Base-by-base conservation (phyloP, 495 filamentous ascomycete genomes). In the Tetracladium marchalianum region DNA sequence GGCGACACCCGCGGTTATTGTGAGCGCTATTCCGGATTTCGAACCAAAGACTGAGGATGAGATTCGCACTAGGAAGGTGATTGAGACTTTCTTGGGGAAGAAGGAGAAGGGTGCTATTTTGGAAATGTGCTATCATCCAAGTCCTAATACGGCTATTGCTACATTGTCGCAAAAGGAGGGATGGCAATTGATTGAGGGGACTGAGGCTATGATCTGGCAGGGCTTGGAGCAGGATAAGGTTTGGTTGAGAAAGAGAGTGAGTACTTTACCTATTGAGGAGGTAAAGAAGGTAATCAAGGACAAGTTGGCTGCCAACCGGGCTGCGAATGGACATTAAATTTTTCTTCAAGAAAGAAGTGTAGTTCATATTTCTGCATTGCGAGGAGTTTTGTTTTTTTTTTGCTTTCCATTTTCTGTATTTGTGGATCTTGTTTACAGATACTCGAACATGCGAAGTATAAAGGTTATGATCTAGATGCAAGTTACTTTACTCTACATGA, bases 121-220 rank as follows among this genome's bases (percentile, higher is more conserved):
- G 51, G 84, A 88, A 64, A 87, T 88, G 83, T 85, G 82, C 66
- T 87, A 88, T 58, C 81, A 85, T 56, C 83, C 83, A 1, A 63
- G 66, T 35, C 80, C 81, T 0, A 76, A 75, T 61, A 88, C 83
- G 0, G 71, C 71, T 50, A 75, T 87, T 43, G 78, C 71, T 5
- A 62, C 63, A 45, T 51, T 82, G 24, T 73, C 76, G 16, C 66
- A 73, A 43, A 60, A 60, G 1, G 66, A 67, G 12, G 79, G 81
- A 6, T 87, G 82, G 83, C 68, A 77, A 62, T 76, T 86, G 10
- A 78, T 87, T 40, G 55, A 78, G 16, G 83, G 82, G 0, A 81
- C 77, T 0, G 83, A 86, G 63, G 78, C 82, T 1, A 62, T 88
- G 65, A 80, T 85, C 58, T 85, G 77, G 70, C 84, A 88, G 62